Percentiles rank a stretch among this genome's conserved stretches.
These are phyloP conservation scores for Pisolithus albus DNA, from an alignment of 768 basidiomycete genomes.

Conservation along the genomic window DNA sequence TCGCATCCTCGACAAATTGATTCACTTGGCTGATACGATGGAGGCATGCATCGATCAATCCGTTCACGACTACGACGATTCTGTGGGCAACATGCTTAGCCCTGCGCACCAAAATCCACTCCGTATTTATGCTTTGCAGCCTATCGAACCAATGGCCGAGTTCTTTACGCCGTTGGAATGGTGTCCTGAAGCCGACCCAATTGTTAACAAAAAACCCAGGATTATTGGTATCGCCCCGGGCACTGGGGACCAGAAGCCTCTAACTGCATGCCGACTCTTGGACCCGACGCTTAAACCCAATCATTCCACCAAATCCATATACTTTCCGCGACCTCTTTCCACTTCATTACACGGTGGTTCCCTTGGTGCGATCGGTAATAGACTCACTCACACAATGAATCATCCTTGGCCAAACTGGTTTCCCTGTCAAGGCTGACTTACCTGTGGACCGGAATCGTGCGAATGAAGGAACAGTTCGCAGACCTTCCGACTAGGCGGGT, in stretches of 20 bases:
- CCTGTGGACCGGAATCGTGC: neutral
- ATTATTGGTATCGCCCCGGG: constrained; percentile 26
- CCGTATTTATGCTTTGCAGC: constrained; percentile 12
- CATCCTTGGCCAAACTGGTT: constrained; percentile 17
- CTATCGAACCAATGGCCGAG: constrained; percentile 4
- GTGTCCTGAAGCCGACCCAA: constrained; percentile 27
- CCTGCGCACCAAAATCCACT: neutral
- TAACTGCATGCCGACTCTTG: constrained; percentile 22
- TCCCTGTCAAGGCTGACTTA: constrained; percentile 14
- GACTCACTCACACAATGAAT: constrained; percentile 16
- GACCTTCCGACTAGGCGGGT: too few relatives aligned
- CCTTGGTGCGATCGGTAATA: constrained; percentile 18
- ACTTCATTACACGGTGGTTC: constrained; percentile 20
- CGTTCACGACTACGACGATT: neutral
- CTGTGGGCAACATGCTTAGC: neutral
- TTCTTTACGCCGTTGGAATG: constrained; percentile 16
- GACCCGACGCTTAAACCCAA: constrained; percentile 20
- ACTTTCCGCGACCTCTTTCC: constrained; percentile 8
- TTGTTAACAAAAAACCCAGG: constrained; percentile 22
- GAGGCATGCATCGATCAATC: neutral
- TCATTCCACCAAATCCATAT: neutral
- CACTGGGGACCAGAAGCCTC: constrained; percentile 6
- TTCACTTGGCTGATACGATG: constrained; percentile 5
- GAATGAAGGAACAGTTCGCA: too few relatives aligned
- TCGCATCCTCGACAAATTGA: constrained; percentile 15